phyloP scores from a whole-genome alignment of 2,329 filamentous ascomycete genomes.

The Pezicula neosporulosa region DNA sequence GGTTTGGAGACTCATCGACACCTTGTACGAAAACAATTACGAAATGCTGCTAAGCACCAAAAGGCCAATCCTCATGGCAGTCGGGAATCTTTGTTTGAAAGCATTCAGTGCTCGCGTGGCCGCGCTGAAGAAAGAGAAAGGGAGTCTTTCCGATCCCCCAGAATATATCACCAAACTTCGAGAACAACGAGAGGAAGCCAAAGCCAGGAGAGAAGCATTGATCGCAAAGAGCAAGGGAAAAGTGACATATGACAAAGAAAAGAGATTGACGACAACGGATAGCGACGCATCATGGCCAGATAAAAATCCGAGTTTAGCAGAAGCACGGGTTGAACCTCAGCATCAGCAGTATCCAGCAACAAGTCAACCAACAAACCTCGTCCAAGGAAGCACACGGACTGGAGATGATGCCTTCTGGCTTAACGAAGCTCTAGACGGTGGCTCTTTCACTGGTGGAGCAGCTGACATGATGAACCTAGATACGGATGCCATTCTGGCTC shows the following conservation, averaged over 20 bases:
- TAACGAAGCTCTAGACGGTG: slow-evolving; percentile 9
- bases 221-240: neutral
- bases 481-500: slow-evolving; percentile 18
- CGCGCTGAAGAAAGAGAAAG: slow-evolving; percentile 10
- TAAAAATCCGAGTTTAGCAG: neutral
- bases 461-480: slow-evolving; percentile 17
- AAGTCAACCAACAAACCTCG: slow-evolving; percentile 2
- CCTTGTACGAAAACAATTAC: slow-evolving; percentile 27
- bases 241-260: neutral
- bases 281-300: neutral
- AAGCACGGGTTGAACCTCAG: slow-evolving; percentile 1
- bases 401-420: slow-evolving; percentile 16
- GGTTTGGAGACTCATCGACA: slow-evolving; percentile 29
- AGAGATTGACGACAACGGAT: neutral
- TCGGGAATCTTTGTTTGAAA: slow-evolving; percentile 7
- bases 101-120: slow-evolving; percentile 6
- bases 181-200: slow-evolving; percentile 12
- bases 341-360: slow-evolving; percentile 2
- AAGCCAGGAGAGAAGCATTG: neutral
- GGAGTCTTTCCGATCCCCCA: slow-evolving; percentile 2
- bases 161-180: slow-evolving; percentile 16
- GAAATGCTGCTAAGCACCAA: slow-evolving; percentile 3
- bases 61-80: slow-evolving; percentile 7
- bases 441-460: slow-evolving; percentile 2
- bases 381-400: slow-evolving; percentile 2